Evolutionary conservation across 2,329 filamentous ascomycete species (phyloP), one percentile per base, ranked within the genome.

Genomic region (Aspergillus sp.): DNA sequence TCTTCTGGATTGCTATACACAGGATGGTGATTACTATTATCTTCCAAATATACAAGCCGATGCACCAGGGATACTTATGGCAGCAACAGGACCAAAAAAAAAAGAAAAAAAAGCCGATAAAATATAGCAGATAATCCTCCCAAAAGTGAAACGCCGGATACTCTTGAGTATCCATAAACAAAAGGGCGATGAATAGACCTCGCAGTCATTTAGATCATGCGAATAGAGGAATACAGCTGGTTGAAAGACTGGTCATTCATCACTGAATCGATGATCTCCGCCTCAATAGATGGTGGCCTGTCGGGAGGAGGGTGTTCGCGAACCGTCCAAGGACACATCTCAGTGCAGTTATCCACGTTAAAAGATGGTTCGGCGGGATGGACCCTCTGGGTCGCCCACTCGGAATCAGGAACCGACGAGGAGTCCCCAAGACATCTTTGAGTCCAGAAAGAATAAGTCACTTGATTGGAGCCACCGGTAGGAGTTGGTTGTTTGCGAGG

Each of bases 241-340:
- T 49, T 61, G 30, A 66, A 52, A 30, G 65, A 61, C 39, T 56
- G 56, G 40, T 62, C 58, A 34, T 62, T 60, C 40, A 66, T 54
- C 3, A 54, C 65, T 29, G 64, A 55, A 26, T 59, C 51, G 29
- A 68, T 51, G 4, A 69, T 61, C 36, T 65, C 58, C 51, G 65
- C 60, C 4, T 52, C 64, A 35, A 67, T 46, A 29, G 56, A 56
- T 2, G 66, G 66, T 5, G 65, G 49, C 26, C 63, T 58, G 7
- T 51, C 50, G 9, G 60, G 60, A 10, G 63, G 59, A 29, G 65
- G 65, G 43, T 68, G 66, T 46, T 66, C 62, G 27, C 65, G 62
- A 6, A 68, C 54, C 5, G 65, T 67, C 65, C 65, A 69, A 6
- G 65, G 66, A 45, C 66, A 68, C 7, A 67, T 52, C 50, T 67